phyloP scores from a whole-genome alignment of 768 basidiomycete genomes.

The Auricularia sp. region DNA sequence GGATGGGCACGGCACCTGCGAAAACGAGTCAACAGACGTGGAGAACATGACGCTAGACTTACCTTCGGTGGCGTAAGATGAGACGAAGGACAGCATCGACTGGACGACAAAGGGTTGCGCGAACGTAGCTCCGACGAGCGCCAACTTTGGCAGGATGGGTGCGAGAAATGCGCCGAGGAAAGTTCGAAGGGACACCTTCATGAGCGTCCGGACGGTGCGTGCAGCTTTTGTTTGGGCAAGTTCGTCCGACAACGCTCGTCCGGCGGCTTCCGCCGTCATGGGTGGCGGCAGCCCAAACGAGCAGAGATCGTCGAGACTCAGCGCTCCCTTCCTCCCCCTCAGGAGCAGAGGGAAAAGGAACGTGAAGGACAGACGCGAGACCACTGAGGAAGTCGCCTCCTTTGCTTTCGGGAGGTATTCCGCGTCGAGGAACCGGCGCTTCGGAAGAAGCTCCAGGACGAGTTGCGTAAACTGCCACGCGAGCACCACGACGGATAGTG shows the following conservation, averaged over 20 bases:
- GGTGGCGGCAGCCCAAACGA: not conserved
- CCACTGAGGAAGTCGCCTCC: not conserved
- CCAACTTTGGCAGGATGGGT: conserved; percentile 4
- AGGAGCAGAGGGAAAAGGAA: not conserved
- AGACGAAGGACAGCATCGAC: conserved; percentile 4
- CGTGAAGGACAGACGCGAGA: not conserved
- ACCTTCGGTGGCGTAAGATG: not conserved
- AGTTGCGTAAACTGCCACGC: not conserved
- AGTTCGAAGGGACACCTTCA: conserved; percentile 2
- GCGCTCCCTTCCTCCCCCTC: not conserved
- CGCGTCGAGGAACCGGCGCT: not conserved
- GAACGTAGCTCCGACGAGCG: conserved; percentile 3
- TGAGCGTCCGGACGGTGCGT: not conserved
- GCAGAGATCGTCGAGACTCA: not conserved
- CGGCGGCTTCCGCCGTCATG: not conserved
- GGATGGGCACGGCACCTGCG: not conserved
- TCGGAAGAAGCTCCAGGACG: not conserved
- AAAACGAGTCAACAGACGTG: not conserved
- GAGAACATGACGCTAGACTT: not conserved
- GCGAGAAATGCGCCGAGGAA: not conserved
- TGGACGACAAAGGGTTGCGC: conserved; percentile 7
- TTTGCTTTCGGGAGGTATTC: not conserved
- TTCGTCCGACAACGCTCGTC: not conserved
- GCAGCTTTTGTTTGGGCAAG: not conserved
- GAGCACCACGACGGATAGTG: not conserved